These are phyloP conservation scores for Paramecium caudatum DNA, from an alignment of 73 alveolate genomes.

Conservation along the genomic window DNA sequence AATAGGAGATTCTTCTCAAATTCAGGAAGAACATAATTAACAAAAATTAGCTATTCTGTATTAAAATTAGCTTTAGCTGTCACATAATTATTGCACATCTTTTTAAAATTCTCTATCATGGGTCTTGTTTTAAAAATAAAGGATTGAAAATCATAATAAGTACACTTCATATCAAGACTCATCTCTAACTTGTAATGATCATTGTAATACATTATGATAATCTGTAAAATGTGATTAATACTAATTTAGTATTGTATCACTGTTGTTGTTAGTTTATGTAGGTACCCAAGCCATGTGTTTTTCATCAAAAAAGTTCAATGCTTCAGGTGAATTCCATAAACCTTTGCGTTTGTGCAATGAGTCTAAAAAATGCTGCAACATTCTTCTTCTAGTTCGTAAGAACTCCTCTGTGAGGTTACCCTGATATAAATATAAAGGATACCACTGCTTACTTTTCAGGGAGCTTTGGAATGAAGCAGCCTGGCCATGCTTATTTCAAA, in stretches of 20 bases:
- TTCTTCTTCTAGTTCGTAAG: constrained; percentile 17
- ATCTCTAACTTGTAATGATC: constrained; percentile 44
- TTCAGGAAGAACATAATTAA: constrained; percentile 55
- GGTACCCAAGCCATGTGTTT: neutral
- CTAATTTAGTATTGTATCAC: neutral
- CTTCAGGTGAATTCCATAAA: constrained; percentile 21
- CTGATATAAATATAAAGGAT: neutral
- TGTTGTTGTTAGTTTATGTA: neutral
- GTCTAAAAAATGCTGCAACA: neutral
- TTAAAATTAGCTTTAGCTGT: neutral
- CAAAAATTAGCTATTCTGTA: constrained; percentile 17
- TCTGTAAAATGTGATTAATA: neutral
- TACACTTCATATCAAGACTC: neutral
- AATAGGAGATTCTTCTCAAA: constrained; percentile 28
- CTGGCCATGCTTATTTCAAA: neutral
- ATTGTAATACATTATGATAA: neutral
- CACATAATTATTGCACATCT: constrained; percentile 47
- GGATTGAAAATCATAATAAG: neutral
- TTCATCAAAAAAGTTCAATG: neutral
- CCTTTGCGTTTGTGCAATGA: neutral
- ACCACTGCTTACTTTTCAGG: constrained; percentile 6
- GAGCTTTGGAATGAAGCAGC: neutral
- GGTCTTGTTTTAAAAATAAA: neutral
- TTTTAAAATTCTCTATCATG: constrained; percentile 55
- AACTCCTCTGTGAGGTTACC: constrained; percentile 27